Evolutionary conservation across 2,329 filamentous ascomycete species (phyloP).

Genomic region (Talaromyces sp.): DNA sequence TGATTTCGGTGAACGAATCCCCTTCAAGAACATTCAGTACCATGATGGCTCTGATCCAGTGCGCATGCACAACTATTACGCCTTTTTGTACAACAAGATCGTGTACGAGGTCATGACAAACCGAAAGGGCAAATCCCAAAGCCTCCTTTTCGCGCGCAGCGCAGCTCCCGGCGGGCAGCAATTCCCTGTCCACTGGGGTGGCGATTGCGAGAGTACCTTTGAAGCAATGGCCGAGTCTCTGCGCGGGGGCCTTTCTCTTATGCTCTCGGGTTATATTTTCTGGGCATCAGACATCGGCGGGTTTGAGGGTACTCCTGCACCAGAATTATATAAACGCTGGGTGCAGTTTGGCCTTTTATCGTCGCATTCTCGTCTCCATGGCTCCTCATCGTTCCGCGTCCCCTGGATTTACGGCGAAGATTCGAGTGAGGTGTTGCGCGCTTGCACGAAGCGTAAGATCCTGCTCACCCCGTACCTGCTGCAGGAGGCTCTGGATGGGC

Average conservation of each 20-base stretch:
- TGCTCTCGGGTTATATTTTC: conserved; percentile 60
- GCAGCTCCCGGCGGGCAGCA: conserved; percentile 64
- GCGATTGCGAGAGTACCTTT: conserved; percentile 69
- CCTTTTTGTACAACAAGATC: conserved; percentile 64
- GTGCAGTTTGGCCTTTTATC: conserved; percentile 68
- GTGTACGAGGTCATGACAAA: conserved; percentile 62
- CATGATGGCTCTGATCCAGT: conserved; percentile 56
- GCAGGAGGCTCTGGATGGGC: conserved; percentile 46
- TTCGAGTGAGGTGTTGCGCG: conserved; percentile 52
- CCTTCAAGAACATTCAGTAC: conserved; percentile 60
- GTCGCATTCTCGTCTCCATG: conserved; percentile 65
- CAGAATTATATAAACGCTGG: conserved; percentile 71
- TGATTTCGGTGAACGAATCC: conserved; percentile 70
- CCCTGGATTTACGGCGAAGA: conserved; percentile 67
- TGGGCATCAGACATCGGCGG: conserved; percentile 68
- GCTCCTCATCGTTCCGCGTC: conserved; percentile 64
- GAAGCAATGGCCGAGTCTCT: conserved; percentile 68
- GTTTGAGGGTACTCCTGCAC: conserved; percentile 63
- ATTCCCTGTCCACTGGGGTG: conserved; percentile 67
- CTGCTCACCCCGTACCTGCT: conserved; percentile 56
- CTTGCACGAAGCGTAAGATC: conserved; percentile 51
- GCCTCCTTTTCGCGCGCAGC: conserved; percentile 63
- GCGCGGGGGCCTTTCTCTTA: conserved; percentile 59
- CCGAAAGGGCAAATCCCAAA: conserved; percentile 47
- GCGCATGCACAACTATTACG: conserved; percentile 73